Base-by-base conservation (phyloP, 2,329 filamentous ascomycete genomes). In the Xylaria multiplex region DNA sequence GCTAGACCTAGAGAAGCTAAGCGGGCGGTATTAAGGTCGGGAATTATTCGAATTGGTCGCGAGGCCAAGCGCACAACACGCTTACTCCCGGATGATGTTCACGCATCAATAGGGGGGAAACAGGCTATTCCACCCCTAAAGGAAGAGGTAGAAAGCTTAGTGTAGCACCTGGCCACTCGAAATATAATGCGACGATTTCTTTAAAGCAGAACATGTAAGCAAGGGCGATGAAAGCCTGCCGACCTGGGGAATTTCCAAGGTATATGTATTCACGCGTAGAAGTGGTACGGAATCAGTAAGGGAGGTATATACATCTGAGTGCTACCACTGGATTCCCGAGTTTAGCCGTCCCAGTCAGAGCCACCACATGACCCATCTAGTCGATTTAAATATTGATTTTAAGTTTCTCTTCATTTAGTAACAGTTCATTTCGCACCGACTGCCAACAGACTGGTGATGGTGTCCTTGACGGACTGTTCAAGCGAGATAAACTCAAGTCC, bases 391-490 rank as follows among this genome's bases (percentile, higher is more conserved):
- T 55, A 5, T 52, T 57, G 19, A 45, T 45, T 57, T 57, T 42
- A 11, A 6, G 22, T 45, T 32, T 45, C 43, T 24, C 11, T 55
- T 55, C 8, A 42, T 43, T 27, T 55, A 14, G 9, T 45, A 4
- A 35, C n/a, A 22, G 22, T 37, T 37, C 65, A 67, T 59, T 62
- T 57, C 6, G 46, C 75, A 5, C 75, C 73, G n/a, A 81, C 74
- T n/a, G 73, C 75, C 77, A 90, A 84, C 72, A 93, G 77, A 37
- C 86, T 89, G 78, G 86, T 86, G 19, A 91, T 83, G 6, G 88
- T 84, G 73, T 93, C 90, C 6, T 84, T 80, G 32, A 90, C 81
- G 32, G 81, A 85, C 78, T 89, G 82, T 77, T 92, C 89, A 40
- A 92, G 72, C 3, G 79, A 76, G 68, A 81, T 87, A 82, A 86